These are phyloP conservation scores for Cenchrus americanus DNA, from an alignment of 176 grass and related monocot genomes.

Conservation along the genomic window DNA sequence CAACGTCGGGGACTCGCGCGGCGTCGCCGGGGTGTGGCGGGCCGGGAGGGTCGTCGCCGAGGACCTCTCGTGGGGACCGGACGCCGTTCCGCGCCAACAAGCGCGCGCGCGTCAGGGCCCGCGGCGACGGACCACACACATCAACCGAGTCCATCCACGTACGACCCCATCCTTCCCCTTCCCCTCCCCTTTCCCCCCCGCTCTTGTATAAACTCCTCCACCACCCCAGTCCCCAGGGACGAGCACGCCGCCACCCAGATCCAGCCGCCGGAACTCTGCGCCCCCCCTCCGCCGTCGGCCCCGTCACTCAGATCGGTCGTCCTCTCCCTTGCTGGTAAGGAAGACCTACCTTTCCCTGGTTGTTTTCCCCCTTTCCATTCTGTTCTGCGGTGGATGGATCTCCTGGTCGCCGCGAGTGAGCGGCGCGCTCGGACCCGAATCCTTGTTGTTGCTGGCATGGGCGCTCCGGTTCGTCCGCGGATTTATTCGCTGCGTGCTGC, in stretches of 20 bases:
- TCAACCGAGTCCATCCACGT: conserved; percentile 23
- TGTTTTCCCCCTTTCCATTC: background rate
- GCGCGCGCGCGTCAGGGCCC: conserved; percentile 76
- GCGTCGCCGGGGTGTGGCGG: conserved; percentile 68
- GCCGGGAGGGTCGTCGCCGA: conserved; percentile 59
- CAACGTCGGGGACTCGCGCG: conserved; percentile 94
- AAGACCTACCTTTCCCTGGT: background rate
- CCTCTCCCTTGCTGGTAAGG: background rate
- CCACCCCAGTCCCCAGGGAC: conserved; percentile 1
- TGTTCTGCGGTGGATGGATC: background rate
- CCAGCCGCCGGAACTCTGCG: background rate
- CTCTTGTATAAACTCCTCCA: conserved; percentile 22
- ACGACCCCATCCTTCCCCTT: background rate
- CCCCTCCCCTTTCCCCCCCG: conserved; percentile 16
- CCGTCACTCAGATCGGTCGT: background rate
- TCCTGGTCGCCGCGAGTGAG: background rate
- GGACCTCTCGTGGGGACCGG: conserved; percentile 90
- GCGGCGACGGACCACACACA: conserved; percentile 46
- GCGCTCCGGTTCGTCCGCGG: background rate
- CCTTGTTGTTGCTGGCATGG: background rate
- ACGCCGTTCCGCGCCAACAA: conserved; percentile 94
- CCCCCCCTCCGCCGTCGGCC: background rate
- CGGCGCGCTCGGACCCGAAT: background rate
- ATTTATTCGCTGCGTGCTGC: background rate
- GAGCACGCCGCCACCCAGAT: conserved; percentile 22